phyloP scores from a whole-genome alignment of 345 rosid species.

The Hirschfeldia incana region DNA sequence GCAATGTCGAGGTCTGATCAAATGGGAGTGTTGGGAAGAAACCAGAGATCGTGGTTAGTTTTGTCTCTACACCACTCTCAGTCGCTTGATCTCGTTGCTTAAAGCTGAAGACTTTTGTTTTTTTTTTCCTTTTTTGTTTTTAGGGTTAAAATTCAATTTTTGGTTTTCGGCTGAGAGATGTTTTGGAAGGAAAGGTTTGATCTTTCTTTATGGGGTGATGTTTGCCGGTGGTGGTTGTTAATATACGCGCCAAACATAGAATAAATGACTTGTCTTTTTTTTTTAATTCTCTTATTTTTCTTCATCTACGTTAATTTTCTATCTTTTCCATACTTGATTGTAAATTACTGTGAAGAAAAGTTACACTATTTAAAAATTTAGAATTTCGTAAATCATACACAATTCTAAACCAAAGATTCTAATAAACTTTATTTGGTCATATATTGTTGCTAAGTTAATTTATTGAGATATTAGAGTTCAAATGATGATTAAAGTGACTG shows the following conservation, averaged over 20 bases:
- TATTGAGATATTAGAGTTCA: not conserved
- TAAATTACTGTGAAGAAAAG: not conserved
- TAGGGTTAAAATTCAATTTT: not conserved
- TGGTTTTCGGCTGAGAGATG: not conserved
- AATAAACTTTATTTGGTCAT: not conserved
- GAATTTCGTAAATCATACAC: not conserved
- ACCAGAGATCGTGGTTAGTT: slow-evolving; percentile 28
- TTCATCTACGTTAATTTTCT: not conserved
- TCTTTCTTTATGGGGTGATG: slow-evolving; percentile 37
- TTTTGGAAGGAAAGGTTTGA: slow-evolving; percentile 39
- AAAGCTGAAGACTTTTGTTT: slow-evolving; percentile 6
- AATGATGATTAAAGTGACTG: not conserved
- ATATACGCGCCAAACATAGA: slow-evolving; percentile 67
- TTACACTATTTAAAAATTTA: not conserved
- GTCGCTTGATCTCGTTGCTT: slow-evolving; percentile 36
- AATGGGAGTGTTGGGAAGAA: slow-evolving; percentile 6
- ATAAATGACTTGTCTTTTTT: slow-evolving; percentile 31
- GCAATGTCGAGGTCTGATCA: not conserved
- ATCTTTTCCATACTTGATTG: not conserved
- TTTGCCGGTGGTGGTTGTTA: slow-evolving; percentile 42
- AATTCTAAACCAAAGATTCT: not conserved
- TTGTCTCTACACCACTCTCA: slow-evolving; percentile 29
- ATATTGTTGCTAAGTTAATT: not conserved
- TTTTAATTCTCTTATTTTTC: not conserved
- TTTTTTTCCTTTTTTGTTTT: not conserved